A percentile compares a stretch with the other conserved stretches of the same genome.
Evolutionary conservation across 805 yeast species (phyloP).

Genomic region (Candida silvicultrix): DNA sequence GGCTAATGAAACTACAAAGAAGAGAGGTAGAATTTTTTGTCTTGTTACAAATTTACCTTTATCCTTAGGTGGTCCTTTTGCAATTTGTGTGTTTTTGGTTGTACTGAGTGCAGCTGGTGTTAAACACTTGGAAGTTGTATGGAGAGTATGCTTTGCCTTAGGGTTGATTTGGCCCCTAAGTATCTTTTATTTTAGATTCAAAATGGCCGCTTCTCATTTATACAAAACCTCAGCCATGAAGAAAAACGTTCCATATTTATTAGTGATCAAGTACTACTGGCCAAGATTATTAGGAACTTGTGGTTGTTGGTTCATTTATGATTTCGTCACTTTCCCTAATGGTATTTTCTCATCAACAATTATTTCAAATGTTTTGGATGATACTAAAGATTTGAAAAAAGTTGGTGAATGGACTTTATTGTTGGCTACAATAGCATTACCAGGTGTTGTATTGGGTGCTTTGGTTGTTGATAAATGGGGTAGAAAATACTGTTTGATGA

Average conservation of each 20-base stretch:
- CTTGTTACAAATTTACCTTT: conserved; percentile 70
- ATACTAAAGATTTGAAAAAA: conserved; percentile 35
- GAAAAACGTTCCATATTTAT: conserved; percentile 48
- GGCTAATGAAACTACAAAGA: conserved; percentile 57
- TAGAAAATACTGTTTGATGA: conserved; percentile 62
- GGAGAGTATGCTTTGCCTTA: conserved; percentile 66
- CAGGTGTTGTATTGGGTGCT: conserved; percentile 72
- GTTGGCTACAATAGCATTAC: conserved; percentile 58
- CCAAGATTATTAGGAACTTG: conserved; percentile 60
- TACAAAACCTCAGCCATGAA: conserved; percentile 61
- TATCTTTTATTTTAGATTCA: conserved; percentile 66
- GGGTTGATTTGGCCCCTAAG: conserved; percentile 65
- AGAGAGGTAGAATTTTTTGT: conserved; percentile 60
- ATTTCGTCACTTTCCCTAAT: conserved; percentile 76
- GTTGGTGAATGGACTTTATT: conserved; percentile 72
- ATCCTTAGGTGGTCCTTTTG: conserved; percentile 76
- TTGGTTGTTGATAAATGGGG: conserved; percentile 58
- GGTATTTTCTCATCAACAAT: conserved; percentile 64
- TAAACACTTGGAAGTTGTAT: conserved; percentile 41
- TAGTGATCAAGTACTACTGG: conserved; percentile 66
- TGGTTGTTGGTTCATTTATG: conserved; percentile 75
- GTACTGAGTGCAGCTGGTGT: conserved; percentile 54
- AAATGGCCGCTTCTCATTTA: conserved; percentile 59
- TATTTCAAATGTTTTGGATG: conserved; percentile 43
- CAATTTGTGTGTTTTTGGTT: conserved; percentile 58